Conservation (phyloP, 2,329 filamentous ascomycete species). For the Ascochyta rabiei region DNA sequence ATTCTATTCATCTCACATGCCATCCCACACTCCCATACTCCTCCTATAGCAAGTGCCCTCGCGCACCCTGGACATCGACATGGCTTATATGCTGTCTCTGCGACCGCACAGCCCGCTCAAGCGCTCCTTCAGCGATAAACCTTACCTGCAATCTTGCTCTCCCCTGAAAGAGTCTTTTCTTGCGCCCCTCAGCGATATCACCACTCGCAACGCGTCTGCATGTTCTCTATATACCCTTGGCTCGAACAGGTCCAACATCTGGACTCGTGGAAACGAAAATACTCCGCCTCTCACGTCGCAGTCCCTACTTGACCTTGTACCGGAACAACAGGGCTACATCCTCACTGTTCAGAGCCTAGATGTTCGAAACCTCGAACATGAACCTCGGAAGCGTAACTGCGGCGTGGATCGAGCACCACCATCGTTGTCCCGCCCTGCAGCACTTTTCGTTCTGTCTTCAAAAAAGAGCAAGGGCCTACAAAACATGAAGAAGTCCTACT, state of each 20-base stretch:
- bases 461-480: slow-evolving; percentile 12
- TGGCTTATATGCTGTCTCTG: slow-evolving; percentile 51
- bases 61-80: slow-evolving; percentile 25
- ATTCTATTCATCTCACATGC: slow-evolving; percentile 49
- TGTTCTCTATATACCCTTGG: slow-evolving; percentile 44
- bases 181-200: slow-evolving; percentile 35
- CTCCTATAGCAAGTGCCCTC: slow-evolving; percentile 29
- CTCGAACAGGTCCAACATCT: slow-evolving; percentile 30
- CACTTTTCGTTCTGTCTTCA: slow-evolving; percentile 19
- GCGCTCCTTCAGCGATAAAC: slow-evolving; percentile 51
- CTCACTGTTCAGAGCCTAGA: slow-evolving; percentile 8
- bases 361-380: slow-evolving; percentile 14
- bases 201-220: slow-evolving; percentile 42
- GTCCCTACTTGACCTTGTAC: slow-evolving; percentile 42
- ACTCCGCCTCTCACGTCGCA: slow-evolving; percentile 39
- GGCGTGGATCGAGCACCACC: slow-evolving; percentile 25
- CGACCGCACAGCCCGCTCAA: slow-evolving; percentile 49
- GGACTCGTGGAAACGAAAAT: slow-evolving; percentile 41
- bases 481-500: slow-evolving; percentile 6
- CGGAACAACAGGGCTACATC: slow-evolving; percentile 21
- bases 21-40: slow-evolving; percentile 28
- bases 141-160: slow-evolving; percentile 44
- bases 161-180: slow-evolving; percentile 35
- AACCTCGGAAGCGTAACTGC: slow-evolving; percentile 32
- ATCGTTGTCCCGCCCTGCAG: slow-evolving; percentile 18